These are phyloP conservation scores for Ganoderma leucocontextum DNA, from an alignment of 1,284 basidiomycete genomes.

Conservation along the genomic window DNA sequence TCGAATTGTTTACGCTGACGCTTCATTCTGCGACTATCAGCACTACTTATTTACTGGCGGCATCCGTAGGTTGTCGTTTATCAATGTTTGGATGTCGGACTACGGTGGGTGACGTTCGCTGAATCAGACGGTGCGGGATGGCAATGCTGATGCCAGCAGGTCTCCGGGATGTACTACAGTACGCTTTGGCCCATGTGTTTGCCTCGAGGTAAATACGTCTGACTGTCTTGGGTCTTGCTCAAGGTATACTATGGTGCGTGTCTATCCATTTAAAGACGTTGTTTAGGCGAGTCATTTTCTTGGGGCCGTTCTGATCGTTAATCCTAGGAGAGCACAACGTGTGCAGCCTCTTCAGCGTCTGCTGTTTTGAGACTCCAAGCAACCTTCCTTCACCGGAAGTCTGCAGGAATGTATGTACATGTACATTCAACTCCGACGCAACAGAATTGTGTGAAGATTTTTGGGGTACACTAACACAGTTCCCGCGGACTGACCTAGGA, in stretches of 20 bases:
- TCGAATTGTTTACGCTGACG: too few relatives aligned
- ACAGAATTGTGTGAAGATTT: background rate
- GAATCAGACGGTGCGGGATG: too few relatives aligned
- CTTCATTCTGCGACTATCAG: too few relatives aligned
- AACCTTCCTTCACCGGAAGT: background rate
- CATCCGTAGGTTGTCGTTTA: too few relatives aligned
- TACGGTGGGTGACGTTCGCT: too few relatives aligned
- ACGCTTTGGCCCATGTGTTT: background rate
- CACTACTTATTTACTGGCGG: too few relatives aligned
- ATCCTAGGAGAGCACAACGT: background rate
- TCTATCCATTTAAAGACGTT: background rate
- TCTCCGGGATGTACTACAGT: too few relatives aligned
- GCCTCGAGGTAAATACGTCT: background rate
- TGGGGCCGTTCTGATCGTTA: background rate
- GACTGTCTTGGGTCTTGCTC: background rate
- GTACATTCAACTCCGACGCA: background rate
- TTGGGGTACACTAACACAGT: background rate
- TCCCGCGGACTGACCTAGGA: background rate
- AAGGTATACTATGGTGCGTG: background rate
- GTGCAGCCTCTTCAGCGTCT: background rate
- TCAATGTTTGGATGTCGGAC: too few relatives aligned
- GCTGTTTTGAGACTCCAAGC: background rate
- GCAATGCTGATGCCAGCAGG: too few relatives aligned
- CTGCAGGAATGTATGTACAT: too few relatives aligned
- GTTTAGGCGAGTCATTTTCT: background rate